Evolutionary conservation across 352 stramenopile genomes (phyloP).

Genomic region (Globisporangium cederbergense): DNA sequence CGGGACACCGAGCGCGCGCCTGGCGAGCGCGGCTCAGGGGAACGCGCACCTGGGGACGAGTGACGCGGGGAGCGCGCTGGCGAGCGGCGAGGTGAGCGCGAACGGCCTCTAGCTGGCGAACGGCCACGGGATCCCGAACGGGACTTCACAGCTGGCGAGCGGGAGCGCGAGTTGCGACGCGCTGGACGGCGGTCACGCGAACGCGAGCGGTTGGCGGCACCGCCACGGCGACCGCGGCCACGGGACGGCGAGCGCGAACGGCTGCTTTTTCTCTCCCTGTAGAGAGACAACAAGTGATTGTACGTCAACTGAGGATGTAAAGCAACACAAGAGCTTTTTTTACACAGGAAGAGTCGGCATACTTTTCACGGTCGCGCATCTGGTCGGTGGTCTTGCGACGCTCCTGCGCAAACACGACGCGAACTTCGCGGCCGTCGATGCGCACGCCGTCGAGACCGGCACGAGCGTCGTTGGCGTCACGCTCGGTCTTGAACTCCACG

Average conservation of each 20-base stretch:
- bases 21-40: slow-evolving; percentile 32
- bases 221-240: slow-evolving; percentile 20
- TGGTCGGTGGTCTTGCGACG: slow-evolving; percentile 94
- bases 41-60: slow-evolving; percentile 13
- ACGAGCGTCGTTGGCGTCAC: slow-evolving; percentile 87
- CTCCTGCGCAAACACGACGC: slow-evolving; percentile 96
- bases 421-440: slow-evolving; percentile 91
- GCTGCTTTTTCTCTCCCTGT: slow-evolving; percentile 27
- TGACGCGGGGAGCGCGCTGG: slow-evolving; percentile 27
- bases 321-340: not conserved
- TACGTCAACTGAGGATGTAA: not conserved
- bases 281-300: not conserved
- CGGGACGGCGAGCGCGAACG: slow-evolving; percentile 33
- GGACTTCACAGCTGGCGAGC: slow-evolving; percentile 24
- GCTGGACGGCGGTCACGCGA: slow-evolving; percentile 40
- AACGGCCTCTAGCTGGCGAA: slow-evolving; percentile 32
- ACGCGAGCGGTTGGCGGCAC: slow-evolving; percentile 28
- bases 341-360: not conserved
- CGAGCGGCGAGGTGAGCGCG: slow-evolving; percentile 22
- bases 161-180: slow-evolving; percentile 47
- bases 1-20: slow-evolving; percentile 34
- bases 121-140: slow-evolving; percentile 37
- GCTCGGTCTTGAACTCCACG: slow-evolving; percentile 93
- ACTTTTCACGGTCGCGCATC: slow-evolving; percentile 90
- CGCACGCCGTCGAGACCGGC: slow-evolving; percentile 89